A percentile compares a stretch with the other conserved stretches of the same genome.
phyloP scores from a whole-genome alignment of 1,284 basidiomycete species.

The Grifola frondosa region DNA sequence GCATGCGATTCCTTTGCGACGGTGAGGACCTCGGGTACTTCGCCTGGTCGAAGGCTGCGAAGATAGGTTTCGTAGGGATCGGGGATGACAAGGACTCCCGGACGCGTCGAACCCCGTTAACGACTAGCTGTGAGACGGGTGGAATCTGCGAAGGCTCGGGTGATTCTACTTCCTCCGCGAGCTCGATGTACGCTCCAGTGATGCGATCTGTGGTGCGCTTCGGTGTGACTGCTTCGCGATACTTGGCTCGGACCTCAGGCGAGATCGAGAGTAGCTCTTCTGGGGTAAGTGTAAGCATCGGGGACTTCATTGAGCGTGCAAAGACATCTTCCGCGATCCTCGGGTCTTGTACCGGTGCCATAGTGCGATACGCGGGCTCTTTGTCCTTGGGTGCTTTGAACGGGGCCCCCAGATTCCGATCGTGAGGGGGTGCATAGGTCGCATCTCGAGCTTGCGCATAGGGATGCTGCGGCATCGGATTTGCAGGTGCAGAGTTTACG shows the following conservation, averaged over 20 bases:
- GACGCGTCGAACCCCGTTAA: neutral
- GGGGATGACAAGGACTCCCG: neutral
- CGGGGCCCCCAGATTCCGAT: neutral
- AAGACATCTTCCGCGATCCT: conserved; percentile 5
- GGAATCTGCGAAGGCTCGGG: neutral
- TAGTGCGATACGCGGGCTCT: neutral
- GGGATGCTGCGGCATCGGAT: too few species aligned
- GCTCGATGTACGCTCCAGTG: neutral
- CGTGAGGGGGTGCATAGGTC: neutral
- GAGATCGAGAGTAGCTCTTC: conserved; percentile 9
- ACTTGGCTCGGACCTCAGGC: conserved; percentile 10
- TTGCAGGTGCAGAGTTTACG: too few species aligned
- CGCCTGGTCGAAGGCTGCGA: neutral
- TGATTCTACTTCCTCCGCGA: neutral
- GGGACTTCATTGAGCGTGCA: conserved; percentile 3
- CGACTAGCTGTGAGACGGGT: neutral
- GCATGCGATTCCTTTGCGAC: conserved; percentile 8
- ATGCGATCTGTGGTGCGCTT: neutral
- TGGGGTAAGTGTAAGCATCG: conserved; percentile 2
- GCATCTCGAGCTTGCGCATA: neutral
- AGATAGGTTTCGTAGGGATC: conserved; percentile 12
- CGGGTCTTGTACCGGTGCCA: conserved; percentile 1
- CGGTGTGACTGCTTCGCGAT: conserved; percentile 6
- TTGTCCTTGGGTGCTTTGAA: neutral
- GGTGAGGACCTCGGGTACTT: neutral